phyloP scores from a whole-genome alignment of 2,329 filamentous ascomycete genomes.

The Fusarium sp. region DNA sequence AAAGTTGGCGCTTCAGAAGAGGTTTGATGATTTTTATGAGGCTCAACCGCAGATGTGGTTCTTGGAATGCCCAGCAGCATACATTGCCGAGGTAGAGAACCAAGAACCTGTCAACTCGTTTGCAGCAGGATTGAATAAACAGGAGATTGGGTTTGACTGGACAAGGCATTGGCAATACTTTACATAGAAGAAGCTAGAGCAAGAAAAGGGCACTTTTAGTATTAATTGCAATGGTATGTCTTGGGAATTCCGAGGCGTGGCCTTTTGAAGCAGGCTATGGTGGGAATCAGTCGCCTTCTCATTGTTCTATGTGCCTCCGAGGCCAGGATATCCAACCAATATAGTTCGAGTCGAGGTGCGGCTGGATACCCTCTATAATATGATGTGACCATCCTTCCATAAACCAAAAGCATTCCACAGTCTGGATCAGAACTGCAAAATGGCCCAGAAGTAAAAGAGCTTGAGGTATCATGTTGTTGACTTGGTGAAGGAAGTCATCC shows the following conservation, averaged over 20 bases:
- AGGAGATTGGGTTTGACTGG: background rate
- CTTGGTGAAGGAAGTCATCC: conserved; percentile 3
- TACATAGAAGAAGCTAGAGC: background rate
- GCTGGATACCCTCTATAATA: conserved; percentile 1
- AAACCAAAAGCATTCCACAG: conserved; percentile 15
- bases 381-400: conserved; percentile 13
- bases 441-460: conserved; percentile 4
- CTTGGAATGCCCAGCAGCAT: background rate
- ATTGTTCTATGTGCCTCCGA: background rate
- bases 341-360: background rate
- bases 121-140: background rate
- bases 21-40: background rate
- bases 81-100: background rate
- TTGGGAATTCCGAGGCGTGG: no score
- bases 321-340: background rate
- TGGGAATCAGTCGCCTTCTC: background rate
- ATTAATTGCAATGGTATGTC: background rate
- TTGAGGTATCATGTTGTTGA: conserved; percentile 1
- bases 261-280: no score
- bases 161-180: background rate
- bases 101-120: background rate
- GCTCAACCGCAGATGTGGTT: background rate
- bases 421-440: conserved; percentile 12
- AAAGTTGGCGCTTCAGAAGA: background rate
- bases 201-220: background rate